Evolutionary conservation across 805 yeast species (phyloP).

Genomic region (Suhomyces emberorum): DNA sequence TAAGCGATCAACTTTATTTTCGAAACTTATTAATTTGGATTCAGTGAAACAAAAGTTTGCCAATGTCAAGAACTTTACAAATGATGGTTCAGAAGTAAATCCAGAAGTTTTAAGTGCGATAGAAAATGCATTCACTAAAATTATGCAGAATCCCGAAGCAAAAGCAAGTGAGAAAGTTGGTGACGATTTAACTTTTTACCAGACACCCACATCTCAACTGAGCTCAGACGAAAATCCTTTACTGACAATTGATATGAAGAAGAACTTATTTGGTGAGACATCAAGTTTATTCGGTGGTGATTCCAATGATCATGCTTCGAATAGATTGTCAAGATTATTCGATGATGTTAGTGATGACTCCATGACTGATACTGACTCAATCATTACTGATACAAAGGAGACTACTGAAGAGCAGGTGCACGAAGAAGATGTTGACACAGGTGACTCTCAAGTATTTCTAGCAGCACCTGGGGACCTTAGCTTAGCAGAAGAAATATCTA

Average conservation of each 20-base stretch:
- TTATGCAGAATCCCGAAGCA: conserved; percentile 35
- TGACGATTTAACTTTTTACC: conserved; percentile 1
- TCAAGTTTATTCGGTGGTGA: conserved; percentile 29
- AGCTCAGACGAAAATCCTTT: conserved; percentile 1
- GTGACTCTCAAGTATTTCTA: conserved; percentile 37
- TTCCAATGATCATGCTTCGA: conserved; percentile 1
- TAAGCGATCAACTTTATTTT: conserved; percentile 52
- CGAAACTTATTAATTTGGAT: conserved; percentile 27
- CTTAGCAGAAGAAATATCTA: conserved; percentile 62
- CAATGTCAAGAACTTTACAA: not conserved
- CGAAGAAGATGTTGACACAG: conserved; percentile 6
- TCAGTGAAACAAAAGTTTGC: not conserved
- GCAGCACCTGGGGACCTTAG: conserved; percentile 71
- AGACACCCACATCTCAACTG: too few relatives aligned
- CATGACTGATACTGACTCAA: conserved; percentile 31
- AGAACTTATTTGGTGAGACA: conserved; percentile 22
- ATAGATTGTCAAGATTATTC: conserved; percentile 28
- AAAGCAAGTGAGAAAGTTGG: conserved; percentile 2
- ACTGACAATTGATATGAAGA: conserved; percentile 12
- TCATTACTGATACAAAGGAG: conserved; percentile 15
- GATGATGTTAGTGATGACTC: conserved; percentile 35
- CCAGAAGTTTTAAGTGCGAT: conserved; percentile 56
- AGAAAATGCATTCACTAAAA: conserved; percentile 63
- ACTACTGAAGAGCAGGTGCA: conserved; percentile 11
- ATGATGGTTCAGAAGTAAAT: conserved; percentile 26